These are phyloP conservation scores for Citrus australasica DNA, from an alignment of 345 rosid species.

Conservation along the genomic window DNA sequence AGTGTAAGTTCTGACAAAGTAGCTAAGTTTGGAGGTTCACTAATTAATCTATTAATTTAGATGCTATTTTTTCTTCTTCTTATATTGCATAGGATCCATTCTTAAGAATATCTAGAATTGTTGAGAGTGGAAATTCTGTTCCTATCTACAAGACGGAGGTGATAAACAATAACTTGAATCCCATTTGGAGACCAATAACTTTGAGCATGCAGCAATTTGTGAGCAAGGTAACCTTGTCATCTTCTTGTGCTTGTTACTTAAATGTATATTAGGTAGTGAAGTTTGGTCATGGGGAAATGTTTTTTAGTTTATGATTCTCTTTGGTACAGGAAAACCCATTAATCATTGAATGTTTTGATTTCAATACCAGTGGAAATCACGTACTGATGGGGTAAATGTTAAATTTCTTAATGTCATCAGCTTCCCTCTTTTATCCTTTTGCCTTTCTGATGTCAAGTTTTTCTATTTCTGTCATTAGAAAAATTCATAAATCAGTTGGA, in stretches of 20 bases:
- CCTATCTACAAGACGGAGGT: conserved; percentile 86
- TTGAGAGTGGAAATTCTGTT: conserved; percentile 46
- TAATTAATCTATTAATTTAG: neutral
- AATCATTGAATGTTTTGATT: conserved; percentile 81
- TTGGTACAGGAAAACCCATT: conserved; percentile 65
- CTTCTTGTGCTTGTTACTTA: neutral
- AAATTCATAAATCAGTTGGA: conserved; percentile 62
- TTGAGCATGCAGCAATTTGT: conserved; percentile 79
- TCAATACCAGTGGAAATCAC: conserved; percentile 69
- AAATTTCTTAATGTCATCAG: neutral
- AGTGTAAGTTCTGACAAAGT: conserved; percentile 47
- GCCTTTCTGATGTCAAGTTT: neutral
- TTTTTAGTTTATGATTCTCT: neutral
- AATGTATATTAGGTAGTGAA: neutral
- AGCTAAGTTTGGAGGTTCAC: neutral
- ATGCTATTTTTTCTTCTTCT: neutral
- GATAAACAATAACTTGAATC: conserved; percentile 66
- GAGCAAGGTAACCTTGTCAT: conserved; percentile 60
- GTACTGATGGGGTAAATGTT: conserved; percentile 59
- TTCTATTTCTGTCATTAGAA: conserved; percentile 33
- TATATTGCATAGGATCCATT: conserved; percentile 64
- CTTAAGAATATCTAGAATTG: conserved; percentile 70
- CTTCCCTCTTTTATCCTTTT: neutral
- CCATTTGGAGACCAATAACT: conserved; percentile 60
- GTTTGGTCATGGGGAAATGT: neutral